Base-by-base conservation (phyloP, 805 yeast genomes). In the Scheffersomyces ergatensis region DNA sequence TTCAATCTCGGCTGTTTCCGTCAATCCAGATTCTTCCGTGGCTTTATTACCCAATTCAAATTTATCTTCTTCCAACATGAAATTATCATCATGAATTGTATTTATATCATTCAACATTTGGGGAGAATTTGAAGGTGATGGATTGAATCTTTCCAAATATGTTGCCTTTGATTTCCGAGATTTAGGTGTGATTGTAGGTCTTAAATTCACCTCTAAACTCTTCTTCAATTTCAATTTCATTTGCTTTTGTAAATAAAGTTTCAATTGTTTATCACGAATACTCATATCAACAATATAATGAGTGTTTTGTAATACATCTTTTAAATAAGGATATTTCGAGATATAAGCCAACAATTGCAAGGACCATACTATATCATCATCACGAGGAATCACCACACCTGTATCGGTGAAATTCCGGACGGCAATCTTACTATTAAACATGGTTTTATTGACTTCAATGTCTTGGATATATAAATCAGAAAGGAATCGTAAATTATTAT, bases 351-450 rank as follows among this genome's bases (percentile, higher is more conserved):
- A 63, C 16, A 93, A 72, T 61, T 92, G 98, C 39, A 92, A 69
- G 3, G 96, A 85, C 96, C 97, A 89, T 27, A 89, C 82, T 14
- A 92, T 87, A 57, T 92, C 99, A 58, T 92, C 97, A 47, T 87
- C 95, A 42, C 88, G 77, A 1, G 97, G 97, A 5, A 89, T 76
- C n/a, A 90, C 74, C 17, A 82, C 80, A 1, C 96, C 95, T 32
- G 84, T 63, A 18, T 67, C 71, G 13, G 74, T 67, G 46, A 70
- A 70, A 40, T 51, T 64, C 36, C 76, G 38, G 1, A 63, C 65
- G 6, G 72, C 65, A 26, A 58, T 52, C 46, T 65, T 57, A 2
- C 65, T 47, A 42, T 59, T 62, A 19, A 57, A 48, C 36, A 60
- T 45, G 31, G 48, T 49, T 13, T 57, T 50, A 38, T 58, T 55